Evolutionary conservation across 192 early-diverging fungal species (phyloP), one percentile per base, ranked within the genome.

Genomic region (Lobulomyces angularis): DNA sequence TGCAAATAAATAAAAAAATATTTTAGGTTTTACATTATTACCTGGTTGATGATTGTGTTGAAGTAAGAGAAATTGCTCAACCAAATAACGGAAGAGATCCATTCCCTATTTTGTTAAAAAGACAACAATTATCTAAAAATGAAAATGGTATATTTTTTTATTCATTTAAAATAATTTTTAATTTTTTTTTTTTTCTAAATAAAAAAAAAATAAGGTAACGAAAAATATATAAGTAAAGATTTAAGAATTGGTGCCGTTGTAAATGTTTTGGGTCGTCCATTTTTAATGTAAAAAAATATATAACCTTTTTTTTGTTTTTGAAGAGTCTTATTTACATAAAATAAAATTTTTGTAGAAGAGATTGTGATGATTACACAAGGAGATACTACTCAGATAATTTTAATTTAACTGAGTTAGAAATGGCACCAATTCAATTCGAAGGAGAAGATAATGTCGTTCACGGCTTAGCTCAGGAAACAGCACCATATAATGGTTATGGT

Each of bases 401-500:
- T 41, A 65, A 62, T 14, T 31, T 74, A 2, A 55, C 59, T 36
- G 47, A 27, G 11, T 73, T 73, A 45, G 65, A 73, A 46, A 32
- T 44, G 43, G 8, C 8, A 20, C 70, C 71, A 12, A 59, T 69
- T n/a, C 46, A 58, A 1, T 41, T 67, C 21, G 61, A 66, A 22
- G 64, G 65, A 23, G 67, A 61, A 38, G 61, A 57, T 27, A 28
- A 1, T 11, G 35, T 12, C 25, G 12, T 9, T n/a, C 27, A 43
- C 35, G 35, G 19, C 35, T 7, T 19, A 12, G 20, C 35, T 18
- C 39, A 31, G n/a, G 56, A 65, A 25, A 33, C 58, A 21, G 68
- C 74, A 1, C 74, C 70, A 12, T 77, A 77, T 64, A 77, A 77
- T 41, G 71, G 74, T 14, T 77, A 72, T 48, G 74, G 74, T 6